Evolutionary conservation across 2,329 filamentous ascomycete species (phyloP).

Genomic region (Nigrograna mackinnonii): DNA sequence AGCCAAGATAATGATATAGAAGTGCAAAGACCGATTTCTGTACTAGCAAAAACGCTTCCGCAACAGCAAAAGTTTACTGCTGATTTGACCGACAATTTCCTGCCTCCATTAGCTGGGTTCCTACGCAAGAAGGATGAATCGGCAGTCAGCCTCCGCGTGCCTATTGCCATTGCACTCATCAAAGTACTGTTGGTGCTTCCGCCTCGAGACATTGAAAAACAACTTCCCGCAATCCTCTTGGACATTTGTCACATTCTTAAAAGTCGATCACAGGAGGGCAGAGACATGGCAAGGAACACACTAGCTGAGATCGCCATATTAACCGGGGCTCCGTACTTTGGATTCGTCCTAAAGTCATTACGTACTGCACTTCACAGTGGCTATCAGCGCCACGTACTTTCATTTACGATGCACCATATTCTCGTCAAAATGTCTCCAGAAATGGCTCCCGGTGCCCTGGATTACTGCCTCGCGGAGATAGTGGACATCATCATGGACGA

Average conservation of each 20-base stretch:
- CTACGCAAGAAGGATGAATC: conserved; percentile 94
- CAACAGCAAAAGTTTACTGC: conserved; percentile 67
- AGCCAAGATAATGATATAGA: conserved; percentile 16
- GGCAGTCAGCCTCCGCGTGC: conserved; percentile 89
- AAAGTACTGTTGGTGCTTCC: conserved; percentile 85
- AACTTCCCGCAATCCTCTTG: conserved; percentile 80
- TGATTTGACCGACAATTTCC: conserved; percentile 74
- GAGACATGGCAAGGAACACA: conserved; percentile 89
- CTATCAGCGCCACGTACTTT: conserved; percentile 93
- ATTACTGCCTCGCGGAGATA: conserved; percentile 81
- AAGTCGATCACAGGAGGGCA: conserved; percentile 83
- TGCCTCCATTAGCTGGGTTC: conserved; percentile 80
- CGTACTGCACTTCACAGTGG: conserved; percentile 80
- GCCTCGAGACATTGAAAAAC: conserved; percentile 69
- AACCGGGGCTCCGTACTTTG: conserved; percentile 80
- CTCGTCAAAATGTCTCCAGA: conserved; percentile 74
- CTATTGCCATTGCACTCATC: conserved; percentile 84
- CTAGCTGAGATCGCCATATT: conserved; percentile 81
- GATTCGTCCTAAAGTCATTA: conserved; percentile 91
- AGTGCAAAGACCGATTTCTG: conserved; percentile 22
- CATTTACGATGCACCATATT: conserved; percentile 92
- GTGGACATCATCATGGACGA: conserved; percentile 94
- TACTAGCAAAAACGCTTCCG: conserved; percentile 69
- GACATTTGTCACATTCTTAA: conserved; percentile 93
- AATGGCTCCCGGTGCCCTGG: conserved; percentile 79